A percentile compares a stretch with the other conserved stretches of the same genome.
Evolutionary conservation across 768 basidiomycete genomes (phyloP).

Genomic region (Nevesoporus exiguus): DNA sequence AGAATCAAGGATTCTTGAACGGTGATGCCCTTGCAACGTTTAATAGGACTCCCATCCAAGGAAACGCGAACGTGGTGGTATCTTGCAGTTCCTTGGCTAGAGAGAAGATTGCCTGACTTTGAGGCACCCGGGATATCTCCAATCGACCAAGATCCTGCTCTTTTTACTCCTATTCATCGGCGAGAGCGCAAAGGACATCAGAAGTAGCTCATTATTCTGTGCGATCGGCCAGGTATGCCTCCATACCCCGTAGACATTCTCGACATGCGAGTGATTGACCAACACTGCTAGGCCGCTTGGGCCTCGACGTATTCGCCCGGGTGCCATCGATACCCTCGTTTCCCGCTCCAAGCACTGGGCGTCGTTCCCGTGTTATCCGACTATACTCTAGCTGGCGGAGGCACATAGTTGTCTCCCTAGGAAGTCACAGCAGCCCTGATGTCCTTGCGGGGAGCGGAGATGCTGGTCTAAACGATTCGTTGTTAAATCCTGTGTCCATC

Average conservation of each 20-base stretch:
- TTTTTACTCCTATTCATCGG: conserved; percentile 55
- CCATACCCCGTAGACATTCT: neutral
- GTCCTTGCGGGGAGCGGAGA: too few relatives aligned
- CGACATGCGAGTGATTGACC: neutral
- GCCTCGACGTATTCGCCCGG: conserved; percentile 48
- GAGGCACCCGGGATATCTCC: conserved; percentile 23
- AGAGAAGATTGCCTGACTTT: neutral
- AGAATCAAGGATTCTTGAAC: conserved; percentile 44
- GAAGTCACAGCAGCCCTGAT: too few relatives aligned
- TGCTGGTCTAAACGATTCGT: too few relatives aligned
- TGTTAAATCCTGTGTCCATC: too few relatives aligned
- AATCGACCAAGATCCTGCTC: conserved; percentile 35
- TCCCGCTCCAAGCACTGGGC: conserved; percentile 47
- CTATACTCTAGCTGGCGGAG: too few relatives aligned
- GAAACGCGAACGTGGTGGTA: conserved; percentile 42
- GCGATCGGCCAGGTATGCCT: conserved; percentile 45
- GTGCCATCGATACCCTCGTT: conserved; percentile 57
- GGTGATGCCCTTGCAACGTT: conserved; percentile 40
- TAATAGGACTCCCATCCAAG: conserved; percentile 42
- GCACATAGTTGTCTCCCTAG: too few relatives aligned
- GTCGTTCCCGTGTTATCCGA: too few relatives aligned
- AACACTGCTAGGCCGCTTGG: conserved; percentile 46
- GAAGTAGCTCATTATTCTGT: conserved; percentile 47
- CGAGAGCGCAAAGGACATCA: conserved; percentile 58
- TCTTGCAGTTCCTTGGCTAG: neutral